Evolutionary conservation across 2,329 filamentous ascomycete genomes (phyloP).

Genomic region (Talaromyces pinophilus): DNA sequence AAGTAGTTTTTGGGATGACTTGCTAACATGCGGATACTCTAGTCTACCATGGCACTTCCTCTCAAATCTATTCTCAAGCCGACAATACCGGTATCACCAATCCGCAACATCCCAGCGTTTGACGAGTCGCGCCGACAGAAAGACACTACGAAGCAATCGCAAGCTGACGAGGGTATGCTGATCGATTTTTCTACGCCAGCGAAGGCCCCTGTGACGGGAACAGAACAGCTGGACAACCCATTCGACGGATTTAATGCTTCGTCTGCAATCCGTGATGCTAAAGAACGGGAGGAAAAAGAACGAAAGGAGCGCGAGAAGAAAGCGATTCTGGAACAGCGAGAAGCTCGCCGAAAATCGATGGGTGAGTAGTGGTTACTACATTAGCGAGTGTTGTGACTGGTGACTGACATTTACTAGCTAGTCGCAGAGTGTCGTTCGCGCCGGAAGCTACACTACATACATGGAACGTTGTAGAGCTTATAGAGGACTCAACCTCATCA

Average conservation of each 20-base stretch:
- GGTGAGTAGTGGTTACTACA: conserved; percentile 46
- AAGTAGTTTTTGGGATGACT: conserved; percentile 7
- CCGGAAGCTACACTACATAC: conserved; percentile 97
- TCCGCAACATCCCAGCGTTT: conserved; percentile 65
- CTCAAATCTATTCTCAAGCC: conserved; percentile 78
- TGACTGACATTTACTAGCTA: conserved; percentile 53
- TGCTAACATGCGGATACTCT: conserved; percentile 30
- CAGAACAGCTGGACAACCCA: conserved; percentile 50
- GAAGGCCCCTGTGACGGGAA: conserved; percentile 33
- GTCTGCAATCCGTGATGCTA: conserved; percentile 50
- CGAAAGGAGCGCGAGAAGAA: conserved; percentile 59
- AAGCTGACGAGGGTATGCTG: conserved; percentile 37
- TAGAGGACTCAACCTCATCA: conserved; percentile 80
- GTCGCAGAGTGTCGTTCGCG: conserved; percentile 92
- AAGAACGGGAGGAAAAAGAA: conserved; percentile 69
- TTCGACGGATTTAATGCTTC: conserved; percentile 49
- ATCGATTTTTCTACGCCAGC: conserved; percentile 49
- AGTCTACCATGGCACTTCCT: conserved; percentile 44
- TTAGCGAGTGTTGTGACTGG: not conserved
- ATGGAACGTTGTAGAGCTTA: conserved; percentile 89
- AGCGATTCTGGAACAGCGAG: conserved; percentile 69
- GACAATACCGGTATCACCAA: conserved; percentile 65
- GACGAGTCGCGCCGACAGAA: conserved; percentile 50
- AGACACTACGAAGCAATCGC: conserved; percentile 27
- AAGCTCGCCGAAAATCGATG: conserved; percentile 87